Evolutionary conservation across 345 rosid species (phyloP).

Genomic region (Populus deltoides): DNA sequence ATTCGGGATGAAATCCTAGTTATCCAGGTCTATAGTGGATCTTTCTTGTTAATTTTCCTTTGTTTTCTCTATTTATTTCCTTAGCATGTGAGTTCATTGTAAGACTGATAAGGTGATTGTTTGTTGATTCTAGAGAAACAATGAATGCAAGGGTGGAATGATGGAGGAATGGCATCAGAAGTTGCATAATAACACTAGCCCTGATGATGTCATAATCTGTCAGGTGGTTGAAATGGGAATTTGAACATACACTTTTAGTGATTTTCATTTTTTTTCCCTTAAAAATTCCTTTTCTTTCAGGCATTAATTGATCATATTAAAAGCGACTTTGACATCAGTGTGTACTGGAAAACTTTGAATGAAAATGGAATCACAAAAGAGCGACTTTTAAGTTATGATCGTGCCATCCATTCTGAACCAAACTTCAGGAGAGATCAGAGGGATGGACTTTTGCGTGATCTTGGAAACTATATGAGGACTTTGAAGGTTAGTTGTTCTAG

Average conservation of each 20-base stretch:
- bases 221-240: conserved; percentile 55
- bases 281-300: conserved; percentile 43
- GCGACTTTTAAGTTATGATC: conserved; percentile 94
- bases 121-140: conserved; percentile 62
- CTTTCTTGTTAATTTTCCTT: conserved; percentile 16
- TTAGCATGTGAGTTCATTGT: not conserved
- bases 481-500: conserved; percentile 63
- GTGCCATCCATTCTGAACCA: conserved; percentile 89
- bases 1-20: conserved; percentile 97
- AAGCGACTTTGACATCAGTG: conserved; percentile 71
- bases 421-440: conserved; percentile 72
- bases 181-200: conserved; percentile 97
- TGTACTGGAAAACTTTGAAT: conserved; percentile 95
- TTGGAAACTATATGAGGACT: conserved; percentile 92
- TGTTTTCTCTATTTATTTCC: conserved; percentile 8
- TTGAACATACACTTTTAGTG: conserved; percentile 8
- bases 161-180: conserved; percentile 99
- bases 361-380: conserved; percentile 93
- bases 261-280: conserved; percentile 4
- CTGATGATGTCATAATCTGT: conserved; percentile 95
- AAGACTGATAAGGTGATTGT: conserved; percentile 6
- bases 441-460: conserved; percentile 84
- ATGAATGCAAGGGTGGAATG: conserved; percentile 95
- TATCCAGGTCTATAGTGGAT: conserved; percentile 66
- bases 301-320: conserved; percentile 78